Conservation (phyloP, 2,329 filamentous ascomycete species). For the Penicillium sp. region DNA sequence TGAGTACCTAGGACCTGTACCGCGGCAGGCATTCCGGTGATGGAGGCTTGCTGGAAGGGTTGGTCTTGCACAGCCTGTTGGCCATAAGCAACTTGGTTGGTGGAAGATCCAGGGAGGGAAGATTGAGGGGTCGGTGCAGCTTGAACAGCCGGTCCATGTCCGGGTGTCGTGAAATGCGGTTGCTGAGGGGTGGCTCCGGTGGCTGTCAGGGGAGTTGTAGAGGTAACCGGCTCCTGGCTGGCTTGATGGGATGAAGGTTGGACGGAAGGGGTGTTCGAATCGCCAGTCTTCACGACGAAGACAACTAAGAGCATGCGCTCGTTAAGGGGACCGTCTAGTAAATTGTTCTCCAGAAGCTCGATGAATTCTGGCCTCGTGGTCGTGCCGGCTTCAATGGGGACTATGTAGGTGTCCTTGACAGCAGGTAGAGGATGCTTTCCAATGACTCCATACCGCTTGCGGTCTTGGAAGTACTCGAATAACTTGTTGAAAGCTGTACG, state of each 20-base stretch:
- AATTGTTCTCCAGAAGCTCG: conserved; percentile 80
- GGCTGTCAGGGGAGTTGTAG: conserved; percentile 35
- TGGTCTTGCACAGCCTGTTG: conserved; percentile 15
- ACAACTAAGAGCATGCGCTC: conserved; percentile 79
- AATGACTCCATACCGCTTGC: conserved; percentile 83
- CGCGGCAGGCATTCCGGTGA: conserved; percentile 56
- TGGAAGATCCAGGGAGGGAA: too few relatives aligned
- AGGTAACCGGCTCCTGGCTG: conserved; percentile 34
- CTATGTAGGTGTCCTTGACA: conserved; percentile 86
- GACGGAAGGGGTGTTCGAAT: conserved; percentile 41
- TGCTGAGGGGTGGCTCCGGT: conserved; percentile 29
- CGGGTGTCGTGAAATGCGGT: too few relatives aligned
- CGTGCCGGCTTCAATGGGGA: conserved; percentile 74
- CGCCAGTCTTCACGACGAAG: conserved; percentile 71
- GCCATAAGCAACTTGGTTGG: conserved; percentile 18
- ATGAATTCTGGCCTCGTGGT: conserved; percentile 75
- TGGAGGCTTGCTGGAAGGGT: conserved; percentile 27
- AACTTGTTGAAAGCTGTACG: conserved; percentile 67
- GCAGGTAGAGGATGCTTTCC: conserved; percentile 70
- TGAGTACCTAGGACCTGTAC: conserved; percentile 63
- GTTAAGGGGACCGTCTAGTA: conserved; percentile 66
- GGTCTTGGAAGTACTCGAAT: conserved; percentile 81
- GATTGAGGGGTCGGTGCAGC: too few relatives aligned
- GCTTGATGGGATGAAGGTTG: conserved; percentile 42
- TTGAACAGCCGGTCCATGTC: too few relatives aligned